phyloP scores from a whole-genome alignment of 257 asterid species.

The Misopates orontium region DNA sequence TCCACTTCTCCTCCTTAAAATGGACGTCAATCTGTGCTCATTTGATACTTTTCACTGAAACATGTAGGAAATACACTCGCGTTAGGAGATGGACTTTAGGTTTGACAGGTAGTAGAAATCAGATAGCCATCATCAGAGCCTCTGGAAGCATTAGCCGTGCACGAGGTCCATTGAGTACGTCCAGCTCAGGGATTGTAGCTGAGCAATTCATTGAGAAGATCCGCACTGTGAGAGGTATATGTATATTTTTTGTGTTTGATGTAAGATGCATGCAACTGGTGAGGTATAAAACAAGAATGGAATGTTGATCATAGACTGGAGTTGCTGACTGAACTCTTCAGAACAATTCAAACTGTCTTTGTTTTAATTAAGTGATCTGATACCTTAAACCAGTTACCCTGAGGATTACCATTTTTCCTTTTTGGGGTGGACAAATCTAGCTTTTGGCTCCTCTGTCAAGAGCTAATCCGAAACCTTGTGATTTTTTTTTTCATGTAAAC shows the following conservation, averaged over 20 bases:
- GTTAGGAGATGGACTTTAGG: conserved; percentile 89
- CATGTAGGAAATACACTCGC: conserved; percentile 71
- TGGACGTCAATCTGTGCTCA: conserved; percentile 20
- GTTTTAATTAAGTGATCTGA: conserved; percentile 1
- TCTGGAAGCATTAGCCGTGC: conserved; percentile 93
- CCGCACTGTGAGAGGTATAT: conserved; percentile 76
- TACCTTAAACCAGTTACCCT: neutral
- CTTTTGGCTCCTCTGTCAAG: neutral
- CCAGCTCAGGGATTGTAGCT: conserved; percentile 83
- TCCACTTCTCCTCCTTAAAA: conserved; percentile 11
- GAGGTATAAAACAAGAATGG: neutral
- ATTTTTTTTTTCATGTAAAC: neutral
- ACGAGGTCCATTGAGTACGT: conserved; percentile 56
- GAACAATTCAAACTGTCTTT: conserved; percentile 3
- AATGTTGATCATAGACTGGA: neutral
- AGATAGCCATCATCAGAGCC: conserved; percentile 91
- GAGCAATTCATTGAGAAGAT: conserved; percentile 88
- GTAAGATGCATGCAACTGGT: conserved; percentile 15
- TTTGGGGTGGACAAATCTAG: neutral
- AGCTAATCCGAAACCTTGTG: neutral
- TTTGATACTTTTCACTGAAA: conserved; percentile 5
- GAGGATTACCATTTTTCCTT: neutral
- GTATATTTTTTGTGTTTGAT: conserved; percentile 11
- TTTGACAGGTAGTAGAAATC: conserved; percentile 65
- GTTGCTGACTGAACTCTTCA: conserved; percentile 21